These are phyloP conservation scores for Ophiobolus disseminans DNA, from an alignment of 2,329 filamentous ascomycete species.

Conservation along the genomic window DNA sequence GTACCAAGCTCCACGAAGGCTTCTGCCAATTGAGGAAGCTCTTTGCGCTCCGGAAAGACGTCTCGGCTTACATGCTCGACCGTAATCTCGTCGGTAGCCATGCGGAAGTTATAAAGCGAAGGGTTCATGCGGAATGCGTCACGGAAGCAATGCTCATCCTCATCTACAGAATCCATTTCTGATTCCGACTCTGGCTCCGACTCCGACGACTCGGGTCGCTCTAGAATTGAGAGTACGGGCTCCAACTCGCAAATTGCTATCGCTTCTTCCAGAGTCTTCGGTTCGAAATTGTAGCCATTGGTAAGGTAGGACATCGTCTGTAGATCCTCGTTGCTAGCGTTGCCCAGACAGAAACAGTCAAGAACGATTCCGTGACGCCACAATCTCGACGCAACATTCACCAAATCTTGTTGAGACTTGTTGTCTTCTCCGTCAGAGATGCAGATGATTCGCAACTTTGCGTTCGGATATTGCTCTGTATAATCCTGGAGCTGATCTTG, in stretches of 20 bases:
- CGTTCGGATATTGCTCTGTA: conserved; percentile 38
- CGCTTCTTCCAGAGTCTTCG: conserved; percentile 42
- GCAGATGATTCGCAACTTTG: conserved; percentile 48
- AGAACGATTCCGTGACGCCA: conserved; percentile 37
- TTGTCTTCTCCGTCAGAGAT: conserved; percentile 49
- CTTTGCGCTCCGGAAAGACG: conserved; percentile 40
- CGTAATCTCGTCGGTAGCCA: not conserved
- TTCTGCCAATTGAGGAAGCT: conserved; percentile 35
- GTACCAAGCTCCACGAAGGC: conserved; percentile 13
- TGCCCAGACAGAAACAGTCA: conserved; percentile 46
- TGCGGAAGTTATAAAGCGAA: not conserved
- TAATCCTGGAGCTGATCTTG: conserved; percentile 41
- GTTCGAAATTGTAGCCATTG: conserved; percentile 48
- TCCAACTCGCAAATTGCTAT: conserved; percentile 49
- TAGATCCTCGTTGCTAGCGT: conserved; percentile 35
- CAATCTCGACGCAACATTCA: conserved; percentile 31
- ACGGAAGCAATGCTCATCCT: not conserved
- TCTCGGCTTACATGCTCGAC: conserved; percentile 37
- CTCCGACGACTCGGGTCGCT: not conserved
- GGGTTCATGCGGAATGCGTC: not conserved
- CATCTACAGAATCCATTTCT: too few relatives aligned
- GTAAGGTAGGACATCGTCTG: conserved; percentile 40
- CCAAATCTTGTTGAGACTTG: conserved; percentile 28
- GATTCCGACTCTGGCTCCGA: not conserved
- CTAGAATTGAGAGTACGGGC: conserved; percentile 37